These are phyloP conservation scores for Corinectria fuckeliana DNA, from an alignment of 2,329 filamentous ascomycete genomes.

Conservation along the genomic window DNA sequence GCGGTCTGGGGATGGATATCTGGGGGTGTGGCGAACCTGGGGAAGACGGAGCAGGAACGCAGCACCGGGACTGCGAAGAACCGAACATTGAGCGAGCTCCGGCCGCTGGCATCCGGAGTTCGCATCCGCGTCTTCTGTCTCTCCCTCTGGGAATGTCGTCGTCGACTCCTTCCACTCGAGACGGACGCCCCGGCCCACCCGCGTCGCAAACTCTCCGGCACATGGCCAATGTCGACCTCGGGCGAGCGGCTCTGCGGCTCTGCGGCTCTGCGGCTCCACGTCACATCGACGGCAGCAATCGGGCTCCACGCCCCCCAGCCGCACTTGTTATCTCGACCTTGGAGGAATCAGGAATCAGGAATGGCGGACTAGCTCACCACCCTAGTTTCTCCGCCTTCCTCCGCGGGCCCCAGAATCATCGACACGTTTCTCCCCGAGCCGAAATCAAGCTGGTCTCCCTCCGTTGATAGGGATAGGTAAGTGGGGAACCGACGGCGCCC, in stretches of 20 bases:
- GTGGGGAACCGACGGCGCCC: not conserved
- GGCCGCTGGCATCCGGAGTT: constrained; percentile 15
- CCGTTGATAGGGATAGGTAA: constrained; percentile 9
- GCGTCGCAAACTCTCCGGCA: constrained; percentile 2
- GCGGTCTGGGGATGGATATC: constrained; percentile 9
- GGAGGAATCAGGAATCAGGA: not conserved
- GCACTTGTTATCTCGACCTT: constrained; percentile 22
- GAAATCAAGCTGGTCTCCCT: constrained; percentile 13
- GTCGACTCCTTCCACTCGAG: constrained; percentile 13
- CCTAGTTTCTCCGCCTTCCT: constrained; percentile 13
- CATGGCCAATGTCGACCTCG: constrained; percentile 20
- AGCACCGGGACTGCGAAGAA: not conserved
- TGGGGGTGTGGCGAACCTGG: constrained; percentile 9
- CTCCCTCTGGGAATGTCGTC: constrained; percentile 18
- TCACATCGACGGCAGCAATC: too few relatives aligned
- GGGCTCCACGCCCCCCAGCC: constrained; percentile 24
- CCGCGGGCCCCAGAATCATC: not conserved
- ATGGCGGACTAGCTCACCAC: constrained; percentile 10
- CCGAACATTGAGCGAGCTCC: not conserved
- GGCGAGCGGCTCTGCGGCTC: constrained; percentile 33
- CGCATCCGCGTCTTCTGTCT: constrained; percentile 21
- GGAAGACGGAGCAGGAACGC: not conserved
- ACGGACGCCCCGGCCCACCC: not conserved
- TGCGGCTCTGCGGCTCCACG: constrained; percentile 30
- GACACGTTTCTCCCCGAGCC: constrained; percentile 28